Evolutionary conservation across 495 filamentous ascomycete species (phyloP).

Genomic region (Trichoderma virens): DNA sequence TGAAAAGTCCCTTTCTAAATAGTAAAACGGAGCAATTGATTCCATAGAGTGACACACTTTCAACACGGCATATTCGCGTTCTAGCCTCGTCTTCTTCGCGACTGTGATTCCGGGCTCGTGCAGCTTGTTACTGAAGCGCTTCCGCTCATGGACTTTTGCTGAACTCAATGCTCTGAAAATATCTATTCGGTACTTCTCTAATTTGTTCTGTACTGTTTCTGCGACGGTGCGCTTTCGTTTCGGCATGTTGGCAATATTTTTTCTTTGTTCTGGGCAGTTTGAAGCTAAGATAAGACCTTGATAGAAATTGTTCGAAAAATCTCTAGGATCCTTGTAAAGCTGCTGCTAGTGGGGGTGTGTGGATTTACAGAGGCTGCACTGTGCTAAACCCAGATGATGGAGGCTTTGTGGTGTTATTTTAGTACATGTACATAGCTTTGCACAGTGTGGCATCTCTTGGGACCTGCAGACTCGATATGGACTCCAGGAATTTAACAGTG

Average conservation of each 20-base stretch:
- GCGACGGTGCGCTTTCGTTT: conserved; percentile 39
- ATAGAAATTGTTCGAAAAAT: conserved; percentile 1
- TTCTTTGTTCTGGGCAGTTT: conserved; percentile 2
- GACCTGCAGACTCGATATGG: neutral
- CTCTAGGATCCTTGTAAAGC: neutral
- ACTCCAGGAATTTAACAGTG: neutral
- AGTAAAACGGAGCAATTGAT: neutral
- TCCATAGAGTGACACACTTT: neutral
- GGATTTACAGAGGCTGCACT: neutral
- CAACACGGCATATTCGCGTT: conserved; percentile 5
- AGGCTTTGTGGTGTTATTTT: neutral
- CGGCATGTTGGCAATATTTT: conserved; percentile 26
- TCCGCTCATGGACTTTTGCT: conserved; percentile 80
- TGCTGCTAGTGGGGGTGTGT: neutral
- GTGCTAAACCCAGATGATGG: neutral
- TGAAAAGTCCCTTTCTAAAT: neutral
- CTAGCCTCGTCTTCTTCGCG: conserved; percentile 29
- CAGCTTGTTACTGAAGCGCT: conserved; percentile 71
- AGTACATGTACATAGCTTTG: neutral
- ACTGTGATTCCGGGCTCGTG: conserved; percentile 55
- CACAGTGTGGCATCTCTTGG: neutral
- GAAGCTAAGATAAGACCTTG: conserved; percentile 2
- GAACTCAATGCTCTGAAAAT: conserved; percentile 65
- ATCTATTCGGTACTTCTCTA: conserved; percentile 50
- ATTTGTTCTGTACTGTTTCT: conserved; percentile 41